A percentile compares a stretch with the other conserved stretches of the same genome.
Conservation (phyloP, 495 filamentous ascomycete genomes). For the Aspergillus conjunctus region DNA sequence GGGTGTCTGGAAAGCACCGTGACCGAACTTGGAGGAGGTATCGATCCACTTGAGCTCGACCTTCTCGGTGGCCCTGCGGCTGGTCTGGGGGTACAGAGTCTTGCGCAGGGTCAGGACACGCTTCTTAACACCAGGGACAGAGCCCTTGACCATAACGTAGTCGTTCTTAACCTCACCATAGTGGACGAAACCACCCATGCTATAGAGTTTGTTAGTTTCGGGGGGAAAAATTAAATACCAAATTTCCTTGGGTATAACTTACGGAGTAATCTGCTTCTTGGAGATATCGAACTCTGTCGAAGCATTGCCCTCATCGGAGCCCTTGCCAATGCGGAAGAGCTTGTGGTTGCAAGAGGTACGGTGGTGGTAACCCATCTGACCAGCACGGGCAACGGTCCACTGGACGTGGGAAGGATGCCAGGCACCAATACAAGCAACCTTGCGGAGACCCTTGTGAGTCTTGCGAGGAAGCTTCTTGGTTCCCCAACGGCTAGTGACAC, state of each 20-base stretch:
- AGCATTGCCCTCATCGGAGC: conserved; percentile 81
- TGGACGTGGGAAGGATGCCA: conserved; percentile 99
- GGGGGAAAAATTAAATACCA: not conserved
- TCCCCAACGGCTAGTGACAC: conserved; percentile 98
- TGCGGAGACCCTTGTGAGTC: conserved; percentile 99
- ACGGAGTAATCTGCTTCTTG: conserved; percentile 99
- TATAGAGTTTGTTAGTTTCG: conserved; percentile 47
- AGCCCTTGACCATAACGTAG: conserved; percentile 97
- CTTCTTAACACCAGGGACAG: conserved; percentile 98
- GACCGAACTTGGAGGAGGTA: conserved; percentile 99
- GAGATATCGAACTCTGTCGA: conserved; percentile 94
- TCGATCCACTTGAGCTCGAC: conserved; percentile 99
- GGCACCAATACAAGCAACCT: conserved; percentile 99
- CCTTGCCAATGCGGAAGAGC: conserved; percentile 98
- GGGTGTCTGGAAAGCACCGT: conserved; percentile 98
- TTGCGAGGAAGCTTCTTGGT: conserved; percentile 99
- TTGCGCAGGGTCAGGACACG: conserved; percentile 98
- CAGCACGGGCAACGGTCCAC: conserved; percentile 99
- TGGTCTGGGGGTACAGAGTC: conserved; percentile 98
- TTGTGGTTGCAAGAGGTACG: conserved; percentile 99
- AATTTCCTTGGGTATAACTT: conserved; percentile 52
- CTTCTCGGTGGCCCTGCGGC: conserved; percentile 93
- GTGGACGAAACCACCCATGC: conserved; percentile 97
- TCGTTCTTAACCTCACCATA: conserved; percentile 99
- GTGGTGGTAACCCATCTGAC: conserved; percentile 99